phyloP scores from a whole-genome alignment of 257 asterid genomes.

The Fraxinus pennsylvanica region DNA sequence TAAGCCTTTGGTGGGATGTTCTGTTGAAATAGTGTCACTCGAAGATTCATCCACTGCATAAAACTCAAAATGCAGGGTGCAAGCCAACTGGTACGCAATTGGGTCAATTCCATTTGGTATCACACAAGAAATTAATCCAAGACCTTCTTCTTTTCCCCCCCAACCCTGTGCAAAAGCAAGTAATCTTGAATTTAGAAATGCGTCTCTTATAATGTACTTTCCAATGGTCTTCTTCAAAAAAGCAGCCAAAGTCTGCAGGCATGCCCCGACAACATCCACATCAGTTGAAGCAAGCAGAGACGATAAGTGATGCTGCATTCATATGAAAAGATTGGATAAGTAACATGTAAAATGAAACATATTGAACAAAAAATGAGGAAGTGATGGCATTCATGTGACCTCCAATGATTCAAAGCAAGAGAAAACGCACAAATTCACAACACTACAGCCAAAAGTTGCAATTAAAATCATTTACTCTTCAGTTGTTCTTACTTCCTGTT shows the following conservation, averaged over 20 bases:
- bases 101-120: constrained; percentile 54
- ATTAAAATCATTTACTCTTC: neutral
- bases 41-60: constrained; percentile 66
- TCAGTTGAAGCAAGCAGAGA: constrained; percentile 91
- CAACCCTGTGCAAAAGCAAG: constrained; percentile 96
- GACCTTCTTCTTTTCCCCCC: constrained; percentile 99
- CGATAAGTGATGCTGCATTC: constrained; percentile 86
- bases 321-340: constrained; percentile 1
- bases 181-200: constrained; percentile 80
- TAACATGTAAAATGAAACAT: constrained; percentile 24
- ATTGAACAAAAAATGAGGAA: constrained; percentile 8
- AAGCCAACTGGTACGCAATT: constrained; percentile 66
- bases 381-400: neutral
- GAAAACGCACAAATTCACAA: neutral
- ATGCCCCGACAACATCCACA: constrained; percentile 89
- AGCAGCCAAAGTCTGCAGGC: constrained; percentile 89
- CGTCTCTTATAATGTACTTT: constrained; percentile 77
- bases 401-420: neutral
- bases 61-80: constrained; percentile 92
- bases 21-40: constrained; percentile 40
- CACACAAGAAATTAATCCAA: constrained; percentile 89
- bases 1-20: constrained; percentile 56
- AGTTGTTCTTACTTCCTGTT: neutral
- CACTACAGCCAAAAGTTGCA: neutral
- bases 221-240: constrained; percentile 89